phyloP scores from a whole-genome alignment of 768 basidiomycete genomes.

The Dacryopinax spathularia region DNA sequence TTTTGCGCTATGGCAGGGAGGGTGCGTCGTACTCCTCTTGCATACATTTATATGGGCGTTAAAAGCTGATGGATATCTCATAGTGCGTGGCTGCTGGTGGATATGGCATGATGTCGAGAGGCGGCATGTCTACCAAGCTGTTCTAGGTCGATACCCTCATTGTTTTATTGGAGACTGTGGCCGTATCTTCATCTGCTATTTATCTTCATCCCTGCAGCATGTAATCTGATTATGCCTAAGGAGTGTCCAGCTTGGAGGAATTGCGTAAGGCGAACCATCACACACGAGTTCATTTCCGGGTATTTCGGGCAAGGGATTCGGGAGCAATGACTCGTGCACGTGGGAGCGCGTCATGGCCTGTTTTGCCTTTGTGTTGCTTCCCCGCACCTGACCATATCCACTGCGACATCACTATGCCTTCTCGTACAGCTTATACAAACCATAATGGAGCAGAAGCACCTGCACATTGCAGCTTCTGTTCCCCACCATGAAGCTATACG shows the following conservation, averaged over 20 bases:
- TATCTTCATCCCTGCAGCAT: too few relatives aligned
- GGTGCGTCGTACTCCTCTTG: neutral
- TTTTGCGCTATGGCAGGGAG: neutral
- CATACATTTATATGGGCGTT: neutral
- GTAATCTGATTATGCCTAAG: too few relatives aligned
- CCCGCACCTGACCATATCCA: neutral
- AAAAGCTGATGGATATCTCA: neutral
- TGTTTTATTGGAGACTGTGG: neutral
- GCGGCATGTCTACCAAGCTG: neutral
- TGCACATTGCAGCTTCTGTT: neutral
- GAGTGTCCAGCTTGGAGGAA: too few relatives aligned
- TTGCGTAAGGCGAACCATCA: too few relatives aligned
- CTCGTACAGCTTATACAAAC: neutral
- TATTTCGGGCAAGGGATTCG: neutral
- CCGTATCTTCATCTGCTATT: too few relatives aligned
- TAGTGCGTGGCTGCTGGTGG: neutral
- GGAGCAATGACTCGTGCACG: neutral
- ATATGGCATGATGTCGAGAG: neutral
- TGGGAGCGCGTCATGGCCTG: neutral
- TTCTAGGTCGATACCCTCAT: neutral
- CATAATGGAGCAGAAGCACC: neutral
- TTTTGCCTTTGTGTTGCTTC: neutral
- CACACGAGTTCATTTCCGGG: neutral
- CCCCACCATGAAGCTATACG: neutral
- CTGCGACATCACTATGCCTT: neutral